phyloP scores from a whole-genome alignment of 1,284 basidiomycete species.

The Gymnopus androsaceus region DNA sequence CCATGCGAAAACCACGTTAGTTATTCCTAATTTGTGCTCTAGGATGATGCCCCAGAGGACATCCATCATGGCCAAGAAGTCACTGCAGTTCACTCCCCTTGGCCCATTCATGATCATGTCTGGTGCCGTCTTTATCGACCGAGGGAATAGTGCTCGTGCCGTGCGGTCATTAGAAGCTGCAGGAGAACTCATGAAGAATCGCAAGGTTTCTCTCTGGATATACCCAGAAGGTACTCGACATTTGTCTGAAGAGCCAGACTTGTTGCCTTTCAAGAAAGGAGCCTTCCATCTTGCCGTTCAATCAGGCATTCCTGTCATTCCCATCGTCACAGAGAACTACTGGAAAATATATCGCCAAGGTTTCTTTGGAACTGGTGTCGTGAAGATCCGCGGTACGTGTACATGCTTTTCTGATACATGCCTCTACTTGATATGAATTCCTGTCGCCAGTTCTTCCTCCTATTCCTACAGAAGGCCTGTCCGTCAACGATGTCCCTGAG shows the following conservation, averaged over 20 bases:
- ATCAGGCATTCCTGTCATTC: conserved; percentile 85
- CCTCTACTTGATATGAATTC: conserved; percentile 1
- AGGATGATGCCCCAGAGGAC: conserved; percentile 85
- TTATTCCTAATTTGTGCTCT: background rate
- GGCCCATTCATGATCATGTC: conserved; percentile 92
- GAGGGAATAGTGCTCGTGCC: conserved; percentile 80
- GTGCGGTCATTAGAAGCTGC: conserved; percentile 78
- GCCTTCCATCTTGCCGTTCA: conserved; percentile 96
- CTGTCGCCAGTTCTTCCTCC: conserved; percentile 70
- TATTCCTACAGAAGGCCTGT: conserved; percentile 70
- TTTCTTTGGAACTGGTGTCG: conserved; percentile 75
- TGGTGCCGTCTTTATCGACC: conserved; percentile 93
- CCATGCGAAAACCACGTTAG: background rate
- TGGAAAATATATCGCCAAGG: conserved; percentile 81
- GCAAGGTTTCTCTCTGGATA: conserved; percentile 82
- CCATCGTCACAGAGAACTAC: conserved; percentile 95
- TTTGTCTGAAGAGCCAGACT: conserved; percentile 59
- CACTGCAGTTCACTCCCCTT: conserved; percentile 85
- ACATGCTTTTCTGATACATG: background rate
- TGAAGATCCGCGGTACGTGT: conserved; percentile 82
- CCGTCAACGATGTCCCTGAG: conserved; percentile 62
- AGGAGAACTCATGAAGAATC: conserved; percentile 79
- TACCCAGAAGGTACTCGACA: conserved; percentile 94
- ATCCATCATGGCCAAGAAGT: conserved; percentile 93
- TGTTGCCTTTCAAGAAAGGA: conserved; percentile 96